Percentiles rank a stretch among this genome's conserved stretches.
These are phyloP conservation scores for Epithele typhae DNA, from an alignment of 768 basidiomycete species.

Conservation along the genomic window DNA sequence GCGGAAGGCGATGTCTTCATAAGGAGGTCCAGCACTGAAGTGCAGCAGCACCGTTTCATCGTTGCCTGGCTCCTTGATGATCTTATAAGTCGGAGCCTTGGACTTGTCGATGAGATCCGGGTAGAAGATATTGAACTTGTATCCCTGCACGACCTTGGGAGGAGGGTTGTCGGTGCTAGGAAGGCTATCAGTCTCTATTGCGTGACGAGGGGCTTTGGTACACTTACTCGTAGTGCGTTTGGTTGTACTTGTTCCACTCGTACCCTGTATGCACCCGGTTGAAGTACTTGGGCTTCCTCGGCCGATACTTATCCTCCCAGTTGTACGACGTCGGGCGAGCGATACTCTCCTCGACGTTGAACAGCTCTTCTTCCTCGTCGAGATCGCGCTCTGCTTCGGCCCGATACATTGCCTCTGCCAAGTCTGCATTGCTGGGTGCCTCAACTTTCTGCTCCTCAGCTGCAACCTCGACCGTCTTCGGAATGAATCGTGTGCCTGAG, in stretches of 20 bases:
- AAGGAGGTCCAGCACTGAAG: constrained; percentile 96
- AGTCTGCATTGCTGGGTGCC: constrained; percentile 58
- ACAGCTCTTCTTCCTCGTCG: constrained; percentile 94
- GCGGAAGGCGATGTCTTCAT: constrained; percentile 97
- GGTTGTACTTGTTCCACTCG: constrained; percentile 99
- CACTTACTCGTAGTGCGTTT: constrained; percentile 97
- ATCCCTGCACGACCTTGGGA: constrained; percentile 98
- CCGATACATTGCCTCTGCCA: constrained; percentile 86
- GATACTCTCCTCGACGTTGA: constrained; percentile 90
- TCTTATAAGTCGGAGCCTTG: constrained; percentile 95
- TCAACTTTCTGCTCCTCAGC: constrained; percentile 56
- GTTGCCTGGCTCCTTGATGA: constrained; percentile 90
- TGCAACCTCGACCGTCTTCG: constrained; percentile 62
- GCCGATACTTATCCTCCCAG: constrained; percentile 98
- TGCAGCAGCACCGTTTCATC: constrained; percentile 91
- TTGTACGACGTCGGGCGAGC: constrained; percentile 82
- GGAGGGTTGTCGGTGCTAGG: constrained; percentile 94
- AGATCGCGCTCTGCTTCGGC: constrained; percentile 90
- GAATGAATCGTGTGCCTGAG: constrained; percentile 83
- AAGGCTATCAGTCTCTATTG: not conserved
- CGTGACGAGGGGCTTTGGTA: not conserved
- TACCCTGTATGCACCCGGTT: constrained; percentile 99
- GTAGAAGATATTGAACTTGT: constrained; percentile 99
- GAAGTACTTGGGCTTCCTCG: constrained; percentile 96
- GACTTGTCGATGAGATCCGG: constrained; percentile 98